Percentiles rank a stretch among this genome's conserved stretches.
phyloP scores from a whole-genome alignment of 139 green algal genomes.

The Tetratostichococcus sp. region DNA sequence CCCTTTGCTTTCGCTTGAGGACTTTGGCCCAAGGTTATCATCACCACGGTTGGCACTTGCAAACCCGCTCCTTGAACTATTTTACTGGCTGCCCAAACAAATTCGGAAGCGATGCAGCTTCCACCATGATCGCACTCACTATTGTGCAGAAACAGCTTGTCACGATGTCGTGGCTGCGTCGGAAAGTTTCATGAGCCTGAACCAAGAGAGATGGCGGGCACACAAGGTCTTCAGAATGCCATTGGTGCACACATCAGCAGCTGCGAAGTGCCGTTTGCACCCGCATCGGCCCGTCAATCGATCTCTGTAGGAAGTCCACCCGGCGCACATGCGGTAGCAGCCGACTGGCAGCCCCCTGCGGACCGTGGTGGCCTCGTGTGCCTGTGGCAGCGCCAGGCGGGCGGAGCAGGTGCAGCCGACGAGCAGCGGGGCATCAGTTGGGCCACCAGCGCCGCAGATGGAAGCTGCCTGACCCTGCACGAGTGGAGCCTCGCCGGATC shows the following conservation, averaged over 20 bases:
- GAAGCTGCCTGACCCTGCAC: conserved; percentile 3
- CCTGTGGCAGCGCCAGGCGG: not conserved
- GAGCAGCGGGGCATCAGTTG: conserved; percentile 2
- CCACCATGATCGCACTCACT: too few species aligned
- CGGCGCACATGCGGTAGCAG: not conserved
- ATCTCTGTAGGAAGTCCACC: not conserved
- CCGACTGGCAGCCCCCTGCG: not conserved
- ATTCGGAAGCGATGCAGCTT: too few species aligned
- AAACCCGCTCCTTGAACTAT: too few species aligned
- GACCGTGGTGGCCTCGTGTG: not conserved
- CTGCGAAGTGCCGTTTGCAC: not conserved
- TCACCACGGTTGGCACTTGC: too few species aligned
- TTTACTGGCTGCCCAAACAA: too few species aligned
- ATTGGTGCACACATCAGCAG: not conserved
- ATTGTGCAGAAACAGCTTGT: too few species aligned
- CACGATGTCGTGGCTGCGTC: too few species aligned
- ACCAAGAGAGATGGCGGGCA: not conserved
- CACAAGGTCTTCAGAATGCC: not conserved
- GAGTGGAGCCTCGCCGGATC: conserved; percentile 9
- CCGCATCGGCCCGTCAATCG: not conserved
- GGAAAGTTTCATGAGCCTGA: too few species aligned
- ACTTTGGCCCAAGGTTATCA: too few species aligned
- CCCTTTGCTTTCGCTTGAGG: too few species aligned
- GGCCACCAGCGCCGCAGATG: conserved; percentile 3
- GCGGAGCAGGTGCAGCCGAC: not conserved